Evolutionary conservation across 495 filamentous ascomycete genomes (phyloP).

Genomic region (Podospora sp.): DNA sequence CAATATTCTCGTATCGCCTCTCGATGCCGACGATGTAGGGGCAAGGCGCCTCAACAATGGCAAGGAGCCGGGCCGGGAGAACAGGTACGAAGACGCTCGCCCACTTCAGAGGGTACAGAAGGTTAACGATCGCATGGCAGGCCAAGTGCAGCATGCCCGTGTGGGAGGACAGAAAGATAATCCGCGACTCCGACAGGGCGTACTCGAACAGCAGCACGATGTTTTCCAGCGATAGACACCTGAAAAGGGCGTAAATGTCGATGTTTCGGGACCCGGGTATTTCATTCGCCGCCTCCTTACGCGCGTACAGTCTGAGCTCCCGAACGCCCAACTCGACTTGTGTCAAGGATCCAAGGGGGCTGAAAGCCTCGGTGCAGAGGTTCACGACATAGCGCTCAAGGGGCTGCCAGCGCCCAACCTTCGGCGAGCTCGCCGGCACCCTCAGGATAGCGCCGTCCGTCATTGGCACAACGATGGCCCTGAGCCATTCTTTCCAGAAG

Average conservation of each 20-base stretch:
- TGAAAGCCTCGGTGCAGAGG: conserved; percentile 91
- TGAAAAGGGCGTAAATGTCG: conserved; percentile 91
- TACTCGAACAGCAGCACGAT: conserved; percentile 93
- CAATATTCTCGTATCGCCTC: conserved; percentile 85
- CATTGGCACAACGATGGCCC: conserved; percentile 92
- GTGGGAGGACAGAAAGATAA: conserved; percentile 94
- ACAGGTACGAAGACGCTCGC: conserved; percentile 91
- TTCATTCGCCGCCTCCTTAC: conserved; percentile 93
- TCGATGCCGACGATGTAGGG: conserved; percentile 97
- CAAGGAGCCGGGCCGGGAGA: conserved; percentile 81
- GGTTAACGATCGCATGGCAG: conserved; percentile 75
- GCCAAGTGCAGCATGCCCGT: conserved; percentile 95
- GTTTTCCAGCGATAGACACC: conserved; percentile 84
- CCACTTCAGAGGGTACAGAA: conserved; percentile 92
- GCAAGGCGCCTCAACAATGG: conserved; percentile 90
- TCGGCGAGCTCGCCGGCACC: conserved; percentile 84
- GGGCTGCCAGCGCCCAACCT: conserved; percentile 94
- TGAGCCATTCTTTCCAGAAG: conserved; percentile 99
- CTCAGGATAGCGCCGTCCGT: conserved; percentile 80
- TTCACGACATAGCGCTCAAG: conserved; percentile 97
- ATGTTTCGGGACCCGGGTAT: conserved; percentile 88
- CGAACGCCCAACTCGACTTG: conserved; percentile 92
- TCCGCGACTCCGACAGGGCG: conserved; percentile 88
- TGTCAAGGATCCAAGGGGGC: conserved; percentile 88
- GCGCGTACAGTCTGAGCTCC: conserved; percentile 87